These are phyloP conservation scores for Craterostigma plantagineum DNA, from an alignment of 257 asterid species.

Conservation along the genomic window DNA sequence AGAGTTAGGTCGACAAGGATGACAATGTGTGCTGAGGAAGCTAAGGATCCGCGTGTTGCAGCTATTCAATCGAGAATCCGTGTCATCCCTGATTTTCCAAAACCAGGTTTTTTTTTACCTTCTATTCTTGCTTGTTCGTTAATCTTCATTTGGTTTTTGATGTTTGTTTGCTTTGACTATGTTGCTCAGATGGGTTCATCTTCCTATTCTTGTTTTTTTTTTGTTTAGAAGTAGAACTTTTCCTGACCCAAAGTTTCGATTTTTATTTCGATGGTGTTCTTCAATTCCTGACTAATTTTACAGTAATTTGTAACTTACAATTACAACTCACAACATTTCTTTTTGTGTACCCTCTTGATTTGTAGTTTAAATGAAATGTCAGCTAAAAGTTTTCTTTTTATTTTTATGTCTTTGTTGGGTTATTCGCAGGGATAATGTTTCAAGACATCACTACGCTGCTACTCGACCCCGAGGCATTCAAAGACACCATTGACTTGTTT, in stretches of 20 bases:
- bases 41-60: conserved; percentile 54
- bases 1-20: too few relatives aligned
- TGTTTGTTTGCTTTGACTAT: background rate
- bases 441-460: conserved; percentile 69
- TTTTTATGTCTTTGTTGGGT: conserved; percentile 1
- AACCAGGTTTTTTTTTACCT: conserved; percentile 55
- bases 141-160: background rate
- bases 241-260: too few relatives aligned
- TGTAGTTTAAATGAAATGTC: too few relatives aligned
- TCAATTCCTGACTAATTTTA: too few relatives aligned
- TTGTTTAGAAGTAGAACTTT: too few relatives aligned
- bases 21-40: conserved; percentile 41
- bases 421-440: conserved; percentile 54
- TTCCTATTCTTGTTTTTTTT: too few relatives aligned
- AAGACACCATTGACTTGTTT: conserved; percentile 65
- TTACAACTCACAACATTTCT: too few relatives aligned
- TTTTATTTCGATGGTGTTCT: too few relatives aligned
- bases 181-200: too few relatives aligned
- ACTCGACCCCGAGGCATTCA: conserved; percentile 61
- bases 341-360: too few relatives aligned
- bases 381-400: background rate
- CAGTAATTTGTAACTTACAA: too few relatives aligned
- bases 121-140: background rate
- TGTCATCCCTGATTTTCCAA: conserved; percentile 64
- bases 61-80: conserved; percentile 69